A percentile compares a stretch with the other conserved stretches of the same genome.
Conservation (phyloP, 768 basidiomycete species). For the Dendrothele bispora region DNA sequence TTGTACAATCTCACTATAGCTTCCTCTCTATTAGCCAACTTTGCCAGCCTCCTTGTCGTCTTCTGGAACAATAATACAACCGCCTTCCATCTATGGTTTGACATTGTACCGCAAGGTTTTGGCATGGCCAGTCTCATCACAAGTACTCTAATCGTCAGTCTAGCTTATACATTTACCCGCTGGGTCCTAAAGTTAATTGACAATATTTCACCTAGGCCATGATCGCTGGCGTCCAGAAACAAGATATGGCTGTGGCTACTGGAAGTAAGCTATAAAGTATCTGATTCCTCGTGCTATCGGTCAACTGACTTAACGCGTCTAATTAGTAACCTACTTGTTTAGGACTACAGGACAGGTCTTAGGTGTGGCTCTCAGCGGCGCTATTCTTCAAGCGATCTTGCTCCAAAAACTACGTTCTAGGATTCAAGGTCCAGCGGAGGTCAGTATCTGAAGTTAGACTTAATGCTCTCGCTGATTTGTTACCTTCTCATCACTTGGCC, state of each 20-base stretch:
- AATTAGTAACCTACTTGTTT: conserved; percentile 91
- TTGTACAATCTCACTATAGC: conserved; percentile 73
- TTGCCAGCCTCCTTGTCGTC: conserved; percentile 60
- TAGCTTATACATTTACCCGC: too few relatives aligned
- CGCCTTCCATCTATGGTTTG: conserved; percentile 67
- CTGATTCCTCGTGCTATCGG: neutral
- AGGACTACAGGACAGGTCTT: conserved; percentile 93
- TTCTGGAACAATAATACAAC: conserved; percentile 68
- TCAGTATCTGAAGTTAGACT: too few relatives aligned
- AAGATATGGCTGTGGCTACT: conserved; percentile 86
- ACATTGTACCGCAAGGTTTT: conserved; percentile 79
- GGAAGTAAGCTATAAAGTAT: conserved; percentile 62
- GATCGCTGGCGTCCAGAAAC: conserved; percentile 77
- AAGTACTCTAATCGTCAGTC: conserved; percentile 78
- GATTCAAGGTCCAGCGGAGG: conserved; percentile 78
- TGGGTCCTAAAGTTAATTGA: conserved; percentile 10
- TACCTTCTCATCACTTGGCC: conserved; percentile 11
- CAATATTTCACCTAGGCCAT: conserved; percentile 58
- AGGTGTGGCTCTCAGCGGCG: conserved; percentile 87
- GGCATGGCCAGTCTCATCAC: conserved; percentile 86
- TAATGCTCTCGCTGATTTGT: conserved; percentile 10
- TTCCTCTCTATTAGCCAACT: conserved; percentile 59
- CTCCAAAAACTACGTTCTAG: conserved; percentile 64
- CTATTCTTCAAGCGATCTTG: conserved; percentile 80
- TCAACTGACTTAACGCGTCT: too few relatives aligned